phyloP scores from a whole-genome alignment of 1,284 basidiomycete species.

The Binderoboletus segoi region DNA sequence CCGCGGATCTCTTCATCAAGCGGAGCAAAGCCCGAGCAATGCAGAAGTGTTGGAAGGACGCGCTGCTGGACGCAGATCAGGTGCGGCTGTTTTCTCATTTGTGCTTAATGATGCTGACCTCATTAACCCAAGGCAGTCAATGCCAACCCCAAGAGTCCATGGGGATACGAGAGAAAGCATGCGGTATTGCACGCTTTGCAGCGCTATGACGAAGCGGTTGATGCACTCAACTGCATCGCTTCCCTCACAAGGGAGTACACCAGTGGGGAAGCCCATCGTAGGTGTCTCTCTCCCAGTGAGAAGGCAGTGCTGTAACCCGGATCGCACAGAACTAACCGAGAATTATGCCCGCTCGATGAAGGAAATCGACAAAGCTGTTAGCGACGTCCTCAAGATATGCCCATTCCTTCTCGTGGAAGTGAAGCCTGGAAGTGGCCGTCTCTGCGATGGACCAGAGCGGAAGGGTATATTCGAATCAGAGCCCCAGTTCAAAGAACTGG shows the following conservation, averaged over 20 bases:
- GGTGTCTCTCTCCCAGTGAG: not conserved
- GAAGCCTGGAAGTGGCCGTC: too few relatives aligned
- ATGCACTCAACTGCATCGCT: not conserved
- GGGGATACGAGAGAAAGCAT: conserved; percentile 9
- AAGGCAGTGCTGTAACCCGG: too few relatives aligned
- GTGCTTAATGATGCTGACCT: too few relatives aligned
- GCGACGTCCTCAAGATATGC: too few relatives aligned
- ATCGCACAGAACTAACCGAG: not conserved
- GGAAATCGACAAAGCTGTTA: too few relatives aligned
- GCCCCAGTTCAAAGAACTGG: not conserved
- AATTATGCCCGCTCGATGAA: too few relatives aligned
- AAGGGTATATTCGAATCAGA: conserved; percentile 5
- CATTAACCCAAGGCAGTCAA: not conserved
- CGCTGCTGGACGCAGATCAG: not conserved
- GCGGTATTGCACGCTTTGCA: not conserved
- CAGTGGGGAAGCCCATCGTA: not conserved
- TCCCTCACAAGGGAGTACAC: not conserved
- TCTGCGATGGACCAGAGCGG: too few relatives aligned
- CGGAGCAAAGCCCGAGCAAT: conserved; percentile 8
- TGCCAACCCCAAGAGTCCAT: not conserved
- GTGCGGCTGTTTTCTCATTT: not conserved
- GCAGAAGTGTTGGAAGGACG: not conserved
- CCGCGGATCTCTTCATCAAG: conserved; percentile 5
- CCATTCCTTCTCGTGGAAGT: too few relatives aligned
- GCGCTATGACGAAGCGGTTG: conserved; percentile 10